phyloP scores from a whole-genome alignment of 768 basidiomycete genomes.

The Leccinum subgranulosum region DNA sequence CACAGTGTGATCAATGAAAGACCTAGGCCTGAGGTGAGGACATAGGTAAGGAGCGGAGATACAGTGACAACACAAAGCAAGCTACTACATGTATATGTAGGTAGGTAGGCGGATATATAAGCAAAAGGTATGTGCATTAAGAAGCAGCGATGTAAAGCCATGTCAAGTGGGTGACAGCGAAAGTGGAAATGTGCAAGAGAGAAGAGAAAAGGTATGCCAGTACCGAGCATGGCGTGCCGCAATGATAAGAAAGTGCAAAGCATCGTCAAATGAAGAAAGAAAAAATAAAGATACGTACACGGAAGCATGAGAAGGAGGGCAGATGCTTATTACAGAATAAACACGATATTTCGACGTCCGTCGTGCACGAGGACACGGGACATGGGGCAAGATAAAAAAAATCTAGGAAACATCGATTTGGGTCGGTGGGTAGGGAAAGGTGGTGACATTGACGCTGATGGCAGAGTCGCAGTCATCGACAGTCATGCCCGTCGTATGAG shows the following conservation, averaged over 20 bases:
- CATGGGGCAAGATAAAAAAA: not conserved
- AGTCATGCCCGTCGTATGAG: slow-evolving; percentile 14
- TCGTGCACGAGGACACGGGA: not conserved
- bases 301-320: slow-evolving; percentile 9
- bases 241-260: slow-evolving; percentile 5
- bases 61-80: slow-evolving; percentile 10
- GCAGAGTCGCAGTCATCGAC: slow-evolving; percentile 26
- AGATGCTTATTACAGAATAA: slow-evolving; percentile 5
- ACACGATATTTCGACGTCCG: not conserved
- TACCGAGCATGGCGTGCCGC: slow-evolving; percentile 12
- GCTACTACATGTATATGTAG: not conserved
- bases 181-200: not conserved
- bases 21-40: not conserved
- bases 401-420: slow-evolving; percentile 9
- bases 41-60: not conserved
- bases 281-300: slow-evolving; percentile 11
- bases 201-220: slow-evolving; percentile 9
- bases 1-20: not conserved
- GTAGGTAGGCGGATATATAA: not conserved
- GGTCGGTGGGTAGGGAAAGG: slow-evolving; percentile 32
- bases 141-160: slow-evolving; percentile 4
- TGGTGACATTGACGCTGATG: slow-evolving; percentile 19
- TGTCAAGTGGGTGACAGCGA: slow-evolving; percentile 15
- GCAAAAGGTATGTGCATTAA: not conserved
- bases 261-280: not conserved